These are phyloP conservation scores for Gaertneriomyces sp. DNA, from an alignment of 192 early-diverging fungal genomes.

Conservation along the genomic window DNA sequence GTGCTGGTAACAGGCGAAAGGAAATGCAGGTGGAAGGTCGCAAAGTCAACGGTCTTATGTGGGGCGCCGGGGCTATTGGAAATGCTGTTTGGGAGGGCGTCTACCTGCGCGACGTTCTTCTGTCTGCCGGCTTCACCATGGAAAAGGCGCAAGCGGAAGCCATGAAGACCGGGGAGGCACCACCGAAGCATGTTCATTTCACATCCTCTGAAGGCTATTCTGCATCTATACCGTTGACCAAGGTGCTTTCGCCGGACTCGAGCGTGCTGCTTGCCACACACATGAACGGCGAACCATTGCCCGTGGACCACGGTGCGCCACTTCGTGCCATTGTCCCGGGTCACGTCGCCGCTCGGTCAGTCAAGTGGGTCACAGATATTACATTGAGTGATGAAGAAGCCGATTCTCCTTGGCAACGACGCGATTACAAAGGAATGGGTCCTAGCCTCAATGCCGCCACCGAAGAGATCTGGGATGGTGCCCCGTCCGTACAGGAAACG, in stretches of 20 bases:
- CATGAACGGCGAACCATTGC: slow-evolving; percentile 48
- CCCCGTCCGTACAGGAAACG: slow-evolving; percentile 65
- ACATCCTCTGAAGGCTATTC: slow-evolving; percentile 56
- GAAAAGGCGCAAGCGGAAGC: slow-evolving; percentile 63
- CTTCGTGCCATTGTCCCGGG: slow-evolving; percentile 86
- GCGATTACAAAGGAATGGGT: slow-evolving; percentile 52
- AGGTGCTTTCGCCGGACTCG: slow-evolving; percentile 59
- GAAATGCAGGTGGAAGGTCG: slow-evolving; percentile 68
- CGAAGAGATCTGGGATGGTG: slow-evolving; percentile 43
- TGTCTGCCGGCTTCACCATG: slow-evolving; percentile 51
- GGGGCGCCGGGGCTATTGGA: slow-evolving; percentile 72
- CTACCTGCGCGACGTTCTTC: slow-evolving; percentile 70
- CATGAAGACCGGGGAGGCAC: slow-evolving; percentile 27
- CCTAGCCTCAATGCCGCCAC: slow-evolving; percentile 38
- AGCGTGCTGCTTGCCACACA: slow-evolving; percentile 73
- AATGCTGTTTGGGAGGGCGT: slow-evolving; percentile 80
- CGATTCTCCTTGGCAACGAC: slow-evolving; percentile 41
- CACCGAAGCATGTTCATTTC: slow-evolving; percentile 33
- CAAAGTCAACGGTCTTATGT: slow-evolving; percentile 75
- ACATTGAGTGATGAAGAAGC: slow-evolving; percentile 41
- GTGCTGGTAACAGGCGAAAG: slow-evolving; percentile 81
- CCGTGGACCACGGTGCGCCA: slow-evolving; percentile 73
- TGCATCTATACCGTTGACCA: slow-evolving; percentile 62
- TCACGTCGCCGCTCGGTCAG: slow-evolving; percentile 79
- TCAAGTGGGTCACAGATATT: slow-evolving; percentile 68